Base-by-base conservation (phyloP, 1,139 yeast genomes). In the Sugiyamaella grinbergsii region DNA sequence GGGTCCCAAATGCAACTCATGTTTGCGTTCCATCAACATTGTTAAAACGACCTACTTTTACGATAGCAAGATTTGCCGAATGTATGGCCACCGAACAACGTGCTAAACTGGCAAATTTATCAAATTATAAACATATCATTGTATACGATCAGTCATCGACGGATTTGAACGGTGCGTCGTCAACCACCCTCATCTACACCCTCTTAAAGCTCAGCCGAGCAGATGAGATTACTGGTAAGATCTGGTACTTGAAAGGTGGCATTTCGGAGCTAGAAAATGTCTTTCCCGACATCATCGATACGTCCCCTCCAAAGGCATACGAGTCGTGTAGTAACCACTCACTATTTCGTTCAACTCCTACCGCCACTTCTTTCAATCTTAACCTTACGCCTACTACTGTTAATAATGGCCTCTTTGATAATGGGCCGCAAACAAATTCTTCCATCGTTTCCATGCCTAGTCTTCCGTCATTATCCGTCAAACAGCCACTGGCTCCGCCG, bases 21-120 rank as follows among this genome's bases (percentile, higher is more conserved):
- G 76, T 87, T 31, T 84, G 91, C 62, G 71, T 87, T 20, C 95
- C 95, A 1, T 81, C 93, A 16, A 87, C 95, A 0, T 72, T 88
- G 43, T 70, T 88, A 57, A 84, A 84, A 63, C 76, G 96, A 55
- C 74, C 79, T 33, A 81, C 79, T 53, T 86, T 83, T 62, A 78
- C 79, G 15, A 70, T 86, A 49, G 58, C 71, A 51, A 69, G 83
- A 58, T 77, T 85, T 56, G 68, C 81, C 40, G 82, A 80, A 51
- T 80, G 86, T 32, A 74, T 83, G 65, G 67, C 71, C 15, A 66
- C 70, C 2, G 58, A 65, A 8, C 76, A 74, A 56, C 68, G 70
- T 32, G 56, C 52, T 31, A 58, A 51, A 8, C 54, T 77, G 2
- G 59, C 61, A 46, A 51, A 56, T 13, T 55, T 63, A 46, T 54